Percentiles rank a stretch among this genome's conserved stretches.
phyloP scores from a whole-genome alignment of 805 yeast species.

The Schwanniomyces occidentalis region DNA sequence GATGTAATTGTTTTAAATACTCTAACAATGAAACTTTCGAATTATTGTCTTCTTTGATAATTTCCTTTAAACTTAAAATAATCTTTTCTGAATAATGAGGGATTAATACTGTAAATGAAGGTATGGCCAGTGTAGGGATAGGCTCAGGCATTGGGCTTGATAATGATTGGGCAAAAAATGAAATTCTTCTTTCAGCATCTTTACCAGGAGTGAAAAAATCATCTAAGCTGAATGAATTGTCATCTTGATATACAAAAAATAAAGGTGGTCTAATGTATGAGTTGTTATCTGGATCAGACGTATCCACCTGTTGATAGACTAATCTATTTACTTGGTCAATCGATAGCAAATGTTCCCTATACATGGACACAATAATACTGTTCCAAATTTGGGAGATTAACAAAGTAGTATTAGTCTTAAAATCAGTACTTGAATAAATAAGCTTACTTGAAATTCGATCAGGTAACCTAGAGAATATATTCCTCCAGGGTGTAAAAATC shows the following conservation, averaged over 20 bases:
- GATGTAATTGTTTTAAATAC: constrained; percentile 70
- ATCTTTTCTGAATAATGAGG: constrained; percentile 57
- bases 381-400: constrained; percentile 31
- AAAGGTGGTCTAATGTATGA: constrained; percentile 39
- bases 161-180: constrained; percentile 55
- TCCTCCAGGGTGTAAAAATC: constrained; percentile 40
- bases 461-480: constrained; percentile 34
- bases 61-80: constrained; percentile 43
- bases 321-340: constrained; percentile 41
- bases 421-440: constrained; percentile 11
- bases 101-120: constrained; percentile 50
- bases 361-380: constrained; percentile 26
- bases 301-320: constrained; percentile 25
- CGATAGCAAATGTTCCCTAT: constrained; percentile 40
- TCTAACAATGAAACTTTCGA: constrained; percentile 66
- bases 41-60: constrained; percentile 44
- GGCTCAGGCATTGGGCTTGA: constrained; percentile 52
- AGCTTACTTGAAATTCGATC: constrained; percentile 33
- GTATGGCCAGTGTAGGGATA: constrained; percentile 47
- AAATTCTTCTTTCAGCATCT: constrained; percentile 53
- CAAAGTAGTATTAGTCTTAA: constrained; percentile 8
- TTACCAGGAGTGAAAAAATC: constrained; percentile 45
- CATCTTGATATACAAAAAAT: constrained; percentile 52
- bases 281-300: constrained; percentile 19
- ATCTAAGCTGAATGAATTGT: constrained; percentile 32